Evolutionary conservation across 139 green algal genomes (phyloP).

Genomic region (Cymbomonas tetramitiformis): DNA sequence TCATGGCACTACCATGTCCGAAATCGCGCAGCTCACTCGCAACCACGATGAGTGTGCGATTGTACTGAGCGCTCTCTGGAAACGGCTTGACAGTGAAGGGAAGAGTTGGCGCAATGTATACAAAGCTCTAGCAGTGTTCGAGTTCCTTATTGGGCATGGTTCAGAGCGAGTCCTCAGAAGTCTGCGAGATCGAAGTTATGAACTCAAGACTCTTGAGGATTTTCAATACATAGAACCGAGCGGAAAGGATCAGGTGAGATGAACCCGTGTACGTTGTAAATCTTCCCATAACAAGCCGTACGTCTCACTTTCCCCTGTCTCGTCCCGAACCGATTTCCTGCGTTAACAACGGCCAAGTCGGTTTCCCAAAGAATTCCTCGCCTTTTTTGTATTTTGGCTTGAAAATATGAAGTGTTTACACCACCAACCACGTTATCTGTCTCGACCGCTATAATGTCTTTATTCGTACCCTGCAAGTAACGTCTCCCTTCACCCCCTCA

Average conservation of each 20-base stretch:
- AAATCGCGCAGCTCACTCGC: constrained; percentile 27
- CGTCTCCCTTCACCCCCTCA: no score
- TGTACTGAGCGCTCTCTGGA: constrained; percentile 28
- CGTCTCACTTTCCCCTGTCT: no score
- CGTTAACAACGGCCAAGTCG: no score
- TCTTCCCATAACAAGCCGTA: no score
- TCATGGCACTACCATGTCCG: constrained; percentile 30
- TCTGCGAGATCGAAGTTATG: constrained; percentile 20
- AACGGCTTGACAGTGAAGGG: constrained; percentile 20
- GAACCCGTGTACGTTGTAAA: no score
- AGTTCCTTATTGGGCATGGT: constrained; percentile 62
- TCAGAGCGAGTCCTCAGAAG: constrained; percentile 33
- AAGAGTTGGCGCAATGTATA: constrained; percentile 38
- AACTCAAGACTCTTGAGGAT: constrained; percentile 43
- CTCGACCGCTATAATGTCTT: no score
- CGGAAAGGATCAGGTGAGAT: constrained; percentile 54
- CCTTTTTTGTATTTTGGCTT: no score
- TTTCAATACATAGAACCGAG: constrained; percentile 50
- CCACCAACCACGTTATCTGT: no score
- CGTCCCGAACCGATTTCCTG: no score
- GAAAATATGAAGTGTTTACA: no score
- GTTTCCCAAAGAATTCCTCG: no score
- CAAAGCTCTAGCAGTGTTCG: constrained; percentile 58
- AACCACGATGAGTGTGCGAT: constrained; percentile 20
- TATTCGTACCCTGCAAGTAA: no score